Base-by-base conservation (phyloP, 805 yeast species). In the Saturnispora ahearnii region DNA sequence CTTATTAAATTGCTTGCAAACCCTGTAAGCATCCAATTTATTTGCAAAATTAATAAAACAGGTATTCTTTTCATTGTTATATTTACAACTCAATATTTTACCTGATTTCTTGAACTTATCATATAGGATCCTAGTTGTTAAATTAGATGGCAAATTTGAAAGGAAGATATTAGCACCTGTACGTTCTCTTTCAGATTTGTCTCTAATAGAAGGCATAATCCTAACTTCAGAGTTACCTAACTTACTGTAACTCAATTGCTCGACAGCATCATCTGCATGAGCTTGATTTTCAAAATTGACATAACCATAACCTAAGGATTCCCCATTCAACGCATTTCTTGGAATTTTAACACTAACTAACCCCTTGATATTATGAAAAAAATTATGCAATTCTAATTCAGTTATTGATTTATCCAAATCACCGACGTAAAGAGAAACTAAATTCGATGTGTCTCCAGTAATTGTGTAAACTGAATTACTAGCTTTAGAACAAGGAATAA, bases 231-330 rank as follows among this genome's bases (percentile, higher is more conserved):
- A 67, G 12, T 63, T 67, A 26, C 61, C 53, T 0, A 78, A 55
- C 0, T 56, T 56, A 3, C 69, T 68, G 55, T 75, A 78, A 61
- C 81, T 84, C 64, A 81, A 73, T 9, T 76, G 72, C 44, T 76
- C 81, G 44, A 78, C 68, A 2, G 87, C 88, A 32, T 51, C 48
- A 36, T 71, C 72, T 0, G 87, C 87, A 48, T 77, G 82, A 9
- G 64, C 58, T 41, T 70, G 69, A 4, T 62, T 65, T 7, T 66
- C 64, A 60, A 82, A 83, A 50, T 84, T 82, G 18, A 84, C 80
- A 61, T 84, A 85, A 0, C 88, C 93, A 63, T 84, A 83, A 2
- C 88, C 84, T 50, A 87, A 66, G 1, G 89, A 77, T 45, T 72
- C 65, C 24, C 75, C 75, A n/a, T 77, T 68, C 31, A 68, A 65